Base-by-base conservation (phyloP, 164 flowering plant species). In the Saururus chinensis region DNA sequence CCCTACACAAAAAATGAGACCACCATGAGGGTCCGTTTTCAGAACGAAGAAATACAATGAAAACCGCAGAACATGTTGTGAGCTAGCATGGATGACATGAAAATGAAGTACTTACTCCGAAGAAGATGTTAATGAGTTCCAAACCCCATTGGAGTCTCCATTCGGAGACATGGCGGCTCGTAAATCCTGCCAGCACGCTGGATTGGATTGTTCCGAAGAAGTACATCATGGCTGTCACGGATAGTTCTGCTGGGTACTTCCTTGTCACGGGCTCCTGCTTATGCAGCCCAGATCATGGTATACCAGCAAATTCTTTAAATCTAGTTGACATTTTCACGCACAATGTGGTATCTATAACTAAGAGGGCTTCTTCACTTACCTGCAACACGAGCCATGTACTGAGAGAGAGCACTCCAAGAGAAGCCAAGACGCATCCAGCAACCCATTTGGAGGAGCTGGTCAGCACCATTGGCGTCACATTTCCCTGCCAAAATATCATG, bases 401-500 rank as follows among this genome's bases (percentile, higher is more conserved):
- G 13, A 54, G 57, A 5, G 25, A n/a, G 20, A 24, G 53, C 19
- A 48, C 19, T 1, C 63, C 61, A 41, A 59, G 25, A 8, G 16
- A 0, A 22, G 21, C 40, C 54, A 61, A 49, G n/a, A 51, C 7
- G 3, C 21, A 30, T 9, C 54, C 25, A 49, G 56, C 40, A 51
- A 30, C 54, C 56, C 12, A 51, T 24, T 11, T 19, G 9, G 14
- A 14, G 19, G 48, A 37, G 14, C 23, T 40, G 60, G 49, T 37
- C 22, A 35, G 60, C 21, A 58, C 6, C 37, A 30, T 30, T 19
- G 42, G n/a, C 60, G 8, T 25, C 60, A 41, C 19, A n/a, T 35
- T 21, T 19, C 65, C 58, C 21, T 57, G 62, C 73, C 73, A 70
- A 19, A 65, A 51, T 21, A 64, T 11, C 16, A 64, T 49, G 11